Base-by-base conservation (phyloP, 345 rosid species). In the Trapa incisa region DNA sequence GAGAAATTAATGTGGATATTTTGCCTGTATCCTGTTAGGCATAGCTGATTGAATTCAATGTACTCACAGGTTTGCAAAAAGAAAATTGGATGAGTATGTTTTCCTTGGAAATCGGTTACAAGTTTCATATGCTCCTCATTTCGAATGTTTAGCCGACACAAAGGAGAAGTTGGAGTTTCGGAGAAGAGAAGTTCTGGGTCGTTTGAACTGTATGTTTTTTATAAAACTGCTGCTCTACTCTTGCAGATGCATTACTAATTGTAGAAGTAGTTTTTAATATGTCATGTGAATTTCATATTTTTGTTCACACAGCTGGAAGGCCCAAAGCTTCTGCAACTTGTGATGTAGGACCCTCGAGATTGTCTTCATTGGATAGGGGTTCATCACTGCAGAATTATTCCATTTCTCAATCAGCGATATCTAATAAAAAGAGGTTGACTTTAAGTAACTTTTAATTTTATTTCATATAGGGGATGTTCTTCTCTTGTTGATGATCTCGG, bases 161-260 rank as follows among this genome's bases (percentile, higher is more conserved):
- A 82, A 75, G 76, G 88, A 85, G 50, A 93, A 88, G 87, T 70
- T 93, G 77, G 97, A 93, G 72, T 79, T 82, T 14, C 83, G 95
- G 66, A 83, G 89, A 75, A 88, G 74, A 77, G 96, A 90, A 79
- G 88, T 92, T 52, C 76, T 84, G 54, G 76, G 82, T 3, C 78
- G 92, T 68, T 73, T 85, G 42, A 87, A 85, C 73, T 35, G 94
- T 90, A 80, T 76, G 85, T 67, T 75, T 74, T 33, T 15, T 57
- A 35, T 33, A 38, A 12, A 10, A 16, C 35, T 15, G 32, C 29
- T 45, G 13, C 33, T 60, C 42, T 37, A n/a, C 29, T 37, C 12
- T 10, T 6, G 64, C 54, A 5, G 41, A 41, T n/a, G 11, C 33
- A 41, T 0, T 36, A 12, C 16, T 65, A 15, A 43, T 65, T 35